Base-by-base conservation (phyloP, 2,329 filamentous ascomycete species). In the Trichophyton rubrum region DNA sequence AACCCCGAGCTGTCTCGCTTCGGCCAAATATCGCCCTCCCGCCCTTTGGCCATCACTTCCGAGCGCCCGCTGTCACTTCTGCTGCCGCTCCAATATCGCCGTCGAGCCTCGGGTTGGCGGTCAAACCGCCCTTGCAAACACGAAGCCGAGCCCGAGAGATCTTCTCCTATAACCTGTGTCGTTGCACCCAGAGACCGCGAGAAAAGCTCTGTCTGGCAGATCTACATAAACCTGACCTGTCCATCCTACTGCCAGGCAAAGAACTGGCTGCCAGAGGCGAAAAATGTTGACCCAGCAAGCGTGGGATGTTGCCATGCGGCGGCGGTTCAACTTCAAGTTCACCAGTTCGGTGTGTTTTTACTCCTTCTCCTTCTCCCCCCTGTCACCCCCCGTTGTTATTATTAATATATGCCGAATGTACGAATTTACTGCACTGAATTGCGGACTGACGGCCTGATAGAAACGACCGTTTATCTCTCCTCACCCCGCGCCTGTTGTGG, bases 271-370 rank as follows among this genome's bases (percentile, higher is more conserved):
- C 33, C 49, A 27, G 40, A n/a, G 49, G 49, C 27, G 8, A 8
- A 17, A 43, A 43, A 57, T 57, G 55, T 41, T 57, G 11, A 41
- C 55, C 22, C 40, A 40, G 24, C 40, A 40, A 24, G 15, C 57
- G 15, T 49, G 40, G 57, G 57, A 59, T 20, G 27, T 59, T 41
- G 57, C 57, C 35, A 59, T 59, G 57, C 33, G 41, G 20, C 40
- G 43, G 27, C 45, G 57, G 43, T 59, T 59, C 43, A 49, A 49
- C 33, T 59, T 59, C 41, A 40, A 22, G 24, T 59, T 59, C 27
- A 35, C 40, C 15, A 49, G 22, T 33, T n/a, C 27, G 17, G 43
- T 59, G 30, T 7, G 40, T 35, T 38, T 38, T 38, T 38, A 11
- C 11, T 38, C 27, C 27, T 30, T 27, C 5, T 27, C 27, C 6